These are phyloP conservation scores for Chlorella variabilis DNA, from an alignment of 163 green algal species.

Conservation along the genomic window DNA sequence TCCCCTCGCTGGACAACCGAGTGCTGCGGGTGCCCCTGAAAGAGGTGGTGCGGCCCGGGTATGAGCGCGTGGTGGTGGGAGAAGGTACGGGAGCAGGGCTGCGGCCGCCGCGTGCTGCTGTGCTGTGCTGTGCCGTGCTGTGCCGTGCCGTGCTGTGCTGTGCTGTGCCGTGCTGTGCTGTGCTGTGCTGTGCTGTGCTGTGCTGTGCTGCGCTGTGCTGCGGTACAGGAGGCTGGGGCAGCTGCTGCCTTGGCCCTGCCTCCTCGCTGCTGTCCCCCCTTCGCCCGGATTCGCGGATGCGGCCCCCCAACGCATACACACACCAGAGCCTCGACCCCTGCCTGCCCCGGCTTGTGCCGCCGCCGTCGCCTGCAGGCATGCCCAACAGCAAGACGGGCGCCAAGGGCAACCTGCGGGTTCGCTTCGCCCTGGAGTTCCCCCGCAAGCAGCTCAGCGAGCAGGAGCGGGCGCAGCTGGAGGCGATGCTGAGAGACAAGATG, in stretches of 20 bases:
- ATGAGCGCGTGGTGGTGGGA: conserved; percentile 61
- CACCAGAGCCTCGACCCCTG: too few relatives aligned
- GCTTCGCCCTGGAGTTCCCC: conserved; percentile 30
- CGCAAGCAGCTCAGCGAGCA: conserved; percentile 18
- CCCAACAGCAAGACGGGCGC: conserved; percentile 32
- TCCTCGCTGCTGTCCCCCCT: too few relatives aligned
- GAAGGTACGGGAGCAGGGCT: conserved; percentile 76
- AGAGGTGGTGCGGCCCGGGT: conserved; percentile 56
- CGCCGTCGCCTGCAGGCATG: conserved; percentile 34
- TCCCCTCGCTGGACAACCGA: conserved; percentile 73
- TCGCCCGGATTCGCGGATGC: too few relatives aligned
- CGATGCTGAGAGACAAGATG: conserved; percentile 24
- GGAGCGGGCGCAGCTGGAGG: conserved; percentile 31
- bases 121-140: too few relatives aligned
- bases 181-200: too few relatives aligned
- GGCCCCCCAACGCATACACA: too few relatives aligned
- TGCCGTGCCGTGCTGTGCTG: too few relatives aligned
- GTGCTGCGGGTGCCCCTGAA: conserved; percentile 61
- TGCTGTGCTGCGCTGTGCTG: too few relatives aligned
- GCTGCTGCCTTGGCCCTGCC: too few relatives aligned
- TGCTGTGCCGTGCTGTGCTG: too few relatives aligned
- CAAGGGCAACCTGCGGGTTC: conserved; percentile 29
- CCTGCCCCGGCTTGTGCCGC: too few relatives aligned
- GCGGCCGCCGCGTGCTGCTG: background rate
- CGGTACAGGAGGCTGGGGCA: too few relatives aligned